Conservation (phyloP, 805 yeast genomes). For the Teunomyces lycoperdinae region DNA sequence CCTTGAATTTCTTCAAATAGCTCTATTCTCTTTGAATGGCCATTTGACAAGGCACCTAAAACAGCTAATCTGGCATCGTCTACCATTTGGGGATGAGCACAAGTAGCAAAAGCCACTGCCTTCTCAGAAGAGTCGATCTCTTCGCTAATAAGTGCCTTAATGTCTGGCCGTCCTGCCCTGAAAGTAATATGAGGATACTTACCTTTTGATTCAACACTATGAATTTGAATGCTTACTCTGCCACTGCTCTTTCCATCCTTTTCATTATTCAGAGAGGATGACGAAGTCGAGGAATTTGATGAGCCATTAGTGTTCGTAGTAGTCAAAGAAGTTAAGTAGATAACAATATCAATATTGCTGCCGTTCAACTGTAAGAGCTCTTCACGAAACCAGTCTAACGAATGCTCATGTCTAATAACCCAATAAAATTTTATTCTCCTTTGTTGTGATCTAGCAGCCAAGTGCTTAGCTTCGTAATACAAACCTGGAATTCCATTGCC, state of each 20-base stretch:
- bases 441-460: slow-evolving; percentile 15
- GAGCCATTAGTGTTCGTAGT: slow-evolving; percentile 27
- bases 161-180: slow-evolving; percentile 40
- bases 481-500: slow-evolving; percentile 64
- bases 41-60: slow-evolving; percentile 18
- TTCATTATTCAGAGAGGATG: neutral
- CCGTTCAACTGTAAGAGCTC: slow-evolving; percentile 31
- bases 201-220: slow-evolving; percentile 41
- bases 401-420: slow-evolving; percentile 55
- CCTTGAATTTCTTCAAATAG: slow-evolving; percentile 5
- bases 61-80: slow-evolving; percentile 39
- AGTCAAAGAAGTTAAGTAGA: slow-evolving; percentile 39
- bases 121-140: slow-evolving; percentile 37
- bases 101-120: slow-evolving; percentile 49
- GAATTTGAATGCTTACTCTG: slow-evolving; percentile 37
- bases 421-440: slow-evolving; percentile 43
- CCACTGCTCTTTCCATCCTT: slow-evolving; percentile 26
- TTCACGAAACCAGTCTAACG: slow-evolving; percentile 47
- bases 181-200: slow-evolving; percentile 21
- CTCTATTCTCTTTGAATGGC: slow-evolving; percentile 5
- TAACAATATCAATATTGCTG: slow-evolving; percentile 24
- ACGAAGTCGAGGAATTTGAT: neutral
- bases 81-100: slow-evolving; percentile 60
- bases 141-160: slow-evolving; percentile 34
- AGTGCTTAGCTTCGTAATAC: slow-evolving; percentile 37